A percentile compares a stretch with the other conserved stretches of the same genome.
Conservation (phyloP, 768 basidiomycete genomes). For the Tulasnella sp. region DNA sequence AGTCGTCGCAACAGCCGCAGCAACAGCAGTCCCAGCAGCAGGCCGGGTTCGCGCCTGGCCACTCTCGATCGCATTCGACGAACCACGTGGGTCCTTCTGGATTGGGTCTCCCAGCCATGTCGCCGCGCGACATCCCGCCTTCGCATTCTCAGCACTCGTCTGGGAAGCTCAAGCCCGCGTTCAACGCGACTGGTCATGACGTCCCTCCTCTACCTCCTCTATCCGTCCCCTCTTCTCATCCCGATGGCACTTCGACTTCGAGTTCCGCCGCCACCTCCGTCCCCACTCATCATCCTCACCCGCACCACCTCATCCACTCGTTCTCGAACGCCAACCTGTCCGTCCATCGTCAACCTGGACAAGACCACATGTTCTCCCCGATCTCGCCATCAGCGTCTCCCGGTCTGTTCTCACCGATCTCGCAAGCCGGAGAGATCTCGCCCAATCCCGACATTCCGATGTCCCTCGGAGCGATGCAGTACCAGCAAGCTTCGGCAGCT, state of each 20-base stretch:
- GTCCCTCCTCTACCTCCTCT: slow-evolving; percentile 40
- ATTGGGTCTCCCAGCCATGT: slow-evolving; percentile 40
- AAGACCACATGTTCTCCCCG: slow-evolving; percentile 36
- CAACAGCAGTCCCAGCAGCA: slow-evolving; percentile 2
- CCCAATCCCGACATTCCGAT: not conserved
- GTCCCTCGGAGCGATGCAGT: slow-evolving; percentile 14
- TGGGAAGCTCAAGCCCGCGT: slow-evolving; percentile 40
- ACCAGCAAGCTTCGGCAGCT: slow-evolving; percentile 7
- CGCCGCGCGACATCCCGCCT: slow-evolving; percentile 47
- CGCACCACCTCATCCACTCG: slow-evolving; percentile 24
- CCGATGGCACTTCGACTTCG: slow-evolving; percentile 30
- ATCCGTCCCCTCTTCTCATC: slow-evolving; percentile 48
- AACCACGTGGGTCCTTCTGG: not conserved
- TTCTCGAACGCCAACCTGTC: slow-evolving; percentile 28
- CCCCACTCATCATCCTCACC: not conserved
- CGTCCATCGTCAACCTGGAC: slow-evolving; percentile 28
- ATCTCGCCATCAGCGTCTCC: slow-evolving; percentile 34
- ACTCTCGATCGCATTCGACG: slow-evolving; percentile 2
- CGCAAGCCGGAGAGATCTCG: slow-evolving; percentile 1
- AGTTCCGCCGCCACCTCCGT: slow-evolving; percentile 32
- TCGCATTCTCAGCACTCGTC: slow-evolving; percentile 49
- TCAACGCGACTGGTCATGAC: slow-evolving; percentile 31
- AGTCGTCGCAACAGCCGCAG: not conserved
- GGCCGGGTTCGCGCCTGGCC: slow-evolving; percentile 9
- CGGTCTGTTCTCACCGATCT: not conserved